A percentile compares a stretch with the other conserved stretches of the same genome.
Conservation (phyloP, 192 early-diverging fungal species). For the Cladochytrium replicatum region DNA sequence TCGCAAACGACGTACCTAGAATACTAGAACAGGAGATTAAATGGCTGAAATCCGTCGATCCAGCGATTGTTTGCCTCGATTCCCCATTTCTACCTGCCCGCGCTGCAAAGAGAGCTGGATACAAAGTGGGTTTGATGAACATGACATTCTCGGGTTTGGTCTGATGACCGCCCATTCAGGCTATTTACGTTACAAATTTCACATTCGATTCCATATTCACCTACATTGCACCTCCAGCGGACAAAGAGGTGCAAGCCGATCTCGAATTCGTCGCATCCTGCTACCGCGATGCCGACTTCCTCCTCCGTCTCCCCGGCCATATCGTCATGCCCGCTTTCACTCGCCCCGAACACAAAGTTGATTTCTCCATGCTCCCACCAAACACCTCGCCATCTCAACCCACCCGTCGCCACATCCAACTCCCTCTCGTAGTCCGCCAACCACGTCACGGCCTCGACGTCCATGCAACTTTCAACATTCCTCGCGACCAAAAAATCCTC, state of each 20-base stretch:
- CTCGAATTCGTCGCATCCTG: constrained; percentile 8
- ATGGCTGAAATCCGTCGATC: too few relatives aligned
- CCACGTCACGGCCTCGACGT: constrained; percentile 7
- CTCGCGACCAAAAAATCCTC: constrained; percentile 17
- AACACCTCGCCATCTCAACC: neutral
- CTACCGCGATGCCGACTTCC: constrained; percentile 20
- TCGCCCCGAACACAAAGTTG: neutral
- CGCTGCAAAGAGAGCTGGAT: too few relatives aligned
- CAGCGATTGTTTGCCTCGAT: too few relatives aligned
- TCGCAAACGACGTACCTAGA: too few relatives aligned
- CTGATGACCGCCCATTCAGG: too few relatives aligned
- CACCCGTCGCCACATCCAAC: constrained; percentile 4
- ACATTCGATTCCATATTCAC: constrained; percentile 40
- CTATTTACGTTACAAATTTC: constrained; percentile 37
- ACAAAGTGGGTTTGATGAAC: too few relatives aligned
- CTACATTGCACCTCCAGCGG: constrained; percentile 7
- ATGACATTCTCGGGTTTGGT: too few relatives aligned
- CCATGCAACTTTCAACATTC: constrained; percentile 22
- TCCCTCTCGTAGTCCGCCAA: constrained; percentile 32
- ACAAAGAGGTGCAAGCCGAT: constrained; percentile 8
- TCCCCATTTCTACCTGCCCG: too few relatives aligned
- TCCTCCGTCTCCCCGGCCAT: constrained; percentile 35
- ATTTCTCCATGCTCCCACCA: neutral
- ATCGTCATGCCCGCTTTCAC: constrained; percentile 30
- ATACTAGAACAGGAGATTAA: too few relatives aligned